These are phyloP conservation scores for Primulina tabacum DNA, from an alignment of 257 asterid species.

Conservation along the genomic window DNA sequence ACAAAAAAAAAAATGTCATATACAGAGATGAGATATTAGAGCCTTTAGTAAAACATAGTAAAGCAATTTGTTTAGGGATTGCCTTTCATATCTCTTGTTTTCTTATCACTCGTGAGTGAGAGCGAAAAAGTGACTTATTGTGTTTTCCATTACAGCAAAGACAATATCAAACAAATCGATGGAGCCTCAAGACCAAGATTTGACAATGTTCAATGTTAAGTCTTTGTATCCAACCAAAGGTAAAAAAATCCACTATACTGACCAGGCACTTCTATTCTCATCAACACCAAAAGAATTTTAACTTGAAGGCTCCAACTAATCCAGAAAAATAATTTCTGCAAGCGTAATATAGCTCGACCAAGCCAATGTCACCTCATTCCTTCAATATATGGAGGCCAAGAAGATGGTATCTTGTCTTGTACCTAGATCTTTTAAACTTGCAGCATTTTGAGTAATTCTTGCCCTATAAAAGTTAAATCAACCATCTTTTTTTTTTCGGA, in stretches of 20 bases:
- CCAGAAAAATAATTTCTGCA: background rate
- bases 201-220: background rate
- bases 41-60: background rate
- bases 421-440: background rate
- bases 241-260: background rate
- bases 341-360: background rate
- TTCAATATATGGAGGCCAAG: background rate
- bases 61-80: background rate
- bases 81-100: background rate
- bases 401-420: no score
- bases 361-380: background rate
- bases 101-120: background rate
- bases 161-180: background rate
- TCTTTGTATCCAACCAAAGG: background rate
- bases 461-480: background rate
- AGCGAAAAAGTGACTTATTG: background rate
- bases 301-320: background rate
- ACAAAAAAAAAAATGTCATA: background rate
- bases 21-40: background rate
- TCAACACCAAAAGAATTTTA: background rate
- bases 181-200: background rate
- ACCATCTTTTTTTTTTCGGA: background rate
- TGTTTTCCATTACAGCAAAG: background rate
- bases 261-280: background rate
- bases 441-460: background rate